Base-by-base conservation (phyloP, 805 yeast species). In the Starmerella riodocensis region DNA sequence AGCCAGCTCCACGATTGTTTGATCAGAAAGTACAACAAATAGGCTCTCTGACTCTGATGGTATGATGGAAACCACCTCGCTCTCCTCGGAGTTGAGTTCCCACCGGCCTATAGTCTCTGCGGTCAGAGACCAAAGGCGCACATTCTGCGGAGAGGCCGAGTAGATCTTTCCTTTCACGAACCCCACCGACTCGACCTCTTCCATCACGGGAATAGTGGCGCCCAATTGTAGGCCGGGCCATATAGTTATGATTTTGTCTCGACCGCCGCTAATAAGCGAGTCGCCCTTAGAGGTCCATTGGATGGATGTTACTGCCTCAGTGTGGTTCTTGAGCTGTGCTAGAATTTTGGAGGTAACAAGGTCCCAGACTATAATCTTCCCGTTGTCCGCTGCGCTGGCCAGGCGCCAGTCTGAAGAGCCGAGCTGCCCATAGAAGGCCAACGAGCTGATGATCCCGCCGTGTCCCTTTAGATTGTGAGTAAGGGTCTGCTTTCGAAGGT, bases 401-500 rank as follows among this genome's bases (percentile, higher is more conserved):
- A 91, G 65, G 53, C 67, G 69, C 97, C 97, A 91, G 33, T 69
- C 63, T 2, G 56, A 39, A 11, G 58, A 52, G 48, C 81, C 78
- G 31, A 74, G 62, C 45, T 74, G 74, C 9, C 96, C 96, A 55
- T 70, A 69, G 57, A 91, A 84, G 34, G 63, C 61, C 40, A 88
- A 58, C 4, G 91, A 73, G 33, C 93, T 78, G 29, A 88, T 69
- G 2, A 93, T 79, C 11, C 91, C 77, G 17, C 94, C 93, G 57
- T 91, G 99, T 1, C 98, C 97, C 57, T 81, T 79, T 41, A 91
- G 69, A 12, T 83, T 76, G 59, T 91, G 98, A 0, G 98, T 91
- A 3, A 79, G 73, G 48, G 70, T 83, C 1, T 91, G 86, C 26
- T 85, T 85, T 47, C 76, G 86, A 27, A 91, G 69, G 58, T 91